A percentile compares a stretch with the other conserved stretches of the same genome.
Evolutionary conservation across 116 monocot genomes (phyloP).

Genomic region (Trichopus zeylanicus): DNA sequence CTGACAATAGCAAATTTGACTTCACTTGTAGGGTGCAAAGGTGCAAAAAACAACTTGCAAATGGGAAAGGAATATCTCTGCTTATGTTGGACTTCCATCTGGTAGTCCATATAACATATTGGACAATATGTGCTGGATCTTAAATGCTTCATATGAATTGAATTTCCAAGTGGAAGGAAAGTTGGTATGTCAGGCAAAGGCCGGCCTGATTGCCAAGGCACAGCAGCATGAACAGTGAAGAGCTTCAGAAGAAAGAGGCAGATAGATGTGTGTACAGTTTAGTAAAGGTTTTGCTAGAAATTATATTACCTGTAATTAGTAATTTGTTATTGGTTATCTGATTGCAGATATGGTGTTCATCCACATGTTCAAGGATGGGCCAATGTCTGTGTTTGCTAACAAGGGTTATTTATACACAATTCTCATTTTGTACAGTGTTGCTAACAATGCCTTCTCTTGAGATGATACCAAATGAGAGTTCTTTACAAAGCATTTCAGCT

Average conservation of each 20-base stretch:
- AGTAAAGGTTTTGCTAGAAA: neutral
- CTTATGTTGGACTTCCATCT: too few relatives aligned
- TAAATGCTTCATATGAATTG: too few relatives aligned
- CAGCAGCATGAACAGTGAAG: too few relatives aligned
- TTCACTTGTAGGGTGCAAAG: too few relatives aligned
- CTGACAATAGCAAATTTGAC: too few relatives aligned
- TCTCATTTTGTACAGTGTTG: neutral
- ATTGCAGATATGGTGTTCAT: neutral
- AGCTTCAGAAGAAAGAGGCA: neutral
- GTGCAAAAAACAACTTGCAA: too few relatives aligned
- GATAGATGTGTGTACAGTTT: slow-evolving; percentile 2
- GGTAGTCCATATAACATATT: too few relatives aligned
- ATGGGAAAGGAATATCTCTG: too few relatives aligned
- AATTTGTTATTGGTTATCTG: neutral
- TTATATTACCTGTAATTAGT: neutral
- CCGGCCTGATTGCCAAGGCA: neutral
- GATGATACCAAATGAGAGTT: neutral
- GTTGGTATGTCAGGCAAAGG: too few relatives aligned
- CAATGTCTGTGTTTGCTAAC: neutral
- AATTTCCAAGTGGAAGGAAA: too few relatives aligned
- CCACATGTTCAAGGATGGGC: slow-evolving; percentile 2
- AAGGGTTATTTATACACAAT: neutral
- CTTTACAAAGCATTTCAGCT: neutral
- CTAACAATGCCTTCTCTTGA: neutral
- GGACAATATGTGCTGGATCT: too few relatives aligned